Base-by-base conservation (phyloP, 768 basidiomycete species). In the Hydnomerulius pinastri region DNA sequence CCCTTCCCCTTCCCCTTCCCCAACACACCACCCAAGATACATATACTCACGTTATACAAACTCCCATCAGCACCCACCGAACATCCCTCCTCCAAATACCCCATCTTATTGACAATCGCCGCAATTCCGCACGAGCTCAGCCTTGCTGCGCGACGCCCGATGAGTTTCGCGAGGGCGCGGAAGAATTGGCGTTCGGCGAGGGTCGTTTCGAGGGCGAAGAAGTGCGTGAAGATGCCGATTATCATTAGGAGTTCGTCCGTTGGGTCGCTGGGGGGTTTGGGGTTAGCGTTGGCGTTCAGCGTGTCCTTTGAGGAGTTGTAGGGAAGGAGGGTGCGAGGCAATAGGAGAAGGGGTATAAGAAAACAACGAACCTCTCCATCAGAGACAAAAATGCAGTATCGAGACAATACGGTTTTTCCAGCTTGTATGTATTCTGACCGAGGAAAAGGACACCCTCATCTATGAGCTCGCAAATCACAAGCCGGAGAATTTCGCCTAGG, bases 361-460 rank as follows among this genome's bases (percentile, higher is more conserved):
- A 17, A 27, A n/a, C n/a, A 10, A 52, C 72, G 46, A 54, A 89
- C 92, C 86, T 90, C 73, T 98, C 96, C 87, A 99, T 97, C 37
- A 98, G 77, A 35, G 92, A 95, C 54, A 99, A 74, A 77, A 98
- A 98, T 1, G 96, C 95, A 2, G 97, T 99, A 69, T 99, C 96
- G 61, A 99, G 86, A 24, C 81, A 86, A 67, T 94, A 94, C 17
- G 93, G 83, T 57, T 81, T 90, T 71, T 98, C 95, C 32, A 99
- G 82, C 76, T 98, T 98, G 81, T 98, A 98, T 1, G 96, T 97
- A 68, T 96, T 92, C 71, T 99, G 96, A 21, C 97, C 95, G 25
- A 97, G 81, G 85, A 99, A 99, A 46, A 99, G 81, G 17, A 95
- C 90, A 70, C 96, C 97, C 58, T 94, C 89, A 64, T 97, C 95